Percentiles rank a stretch among this genome's conserved stretches.
Conservation (phyloP, 345 rosid genomes). For the Ailanthus altissimus region DNA sequence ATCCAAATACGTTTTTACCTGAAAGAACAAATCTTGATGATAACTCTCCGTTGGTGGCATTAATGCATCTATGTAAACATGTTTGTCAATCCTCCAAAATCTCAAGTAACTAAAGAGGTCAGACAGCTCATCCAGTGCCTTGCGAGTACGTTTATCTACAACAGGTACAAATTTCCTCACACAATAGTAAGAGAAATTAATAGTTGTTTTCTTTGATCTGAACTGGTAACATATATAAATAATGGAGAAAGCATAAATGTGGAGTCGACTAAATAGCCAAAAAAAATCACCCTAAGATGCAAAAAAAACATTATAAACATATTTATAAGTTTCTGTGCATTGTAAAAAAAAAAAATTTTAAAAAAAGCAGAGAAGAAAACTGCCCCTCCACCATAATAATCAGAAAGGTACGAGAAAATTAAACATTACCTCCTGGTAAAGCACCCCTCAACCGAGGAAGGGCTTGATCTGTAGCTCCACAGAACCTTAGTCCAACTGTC, state of each 20-base stretch:
- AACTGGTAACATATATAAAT: neutral
- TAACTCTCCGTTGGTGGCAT: conserved; percentile 92
- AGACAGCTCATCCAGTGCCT: conserved; percentile 89
- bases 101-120: conserved; percentile 74
- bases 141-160: conserved; percentile 73
- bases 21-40: conserved; percentile 81
- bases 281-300: neutral
- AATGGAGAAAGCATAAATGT: neutral
- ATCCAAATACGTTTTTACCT: conserved; percentile 43
- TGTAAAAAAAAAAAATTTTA: neutral
- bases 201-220: neutral
- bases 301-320: neutral
- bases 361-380: too few species aligned
- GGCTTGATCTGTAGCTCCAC: conserved; percentile 88
- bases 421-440: conserved; percentile 68
- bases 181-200: neutral
- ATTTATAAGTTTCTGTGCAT: neutral
- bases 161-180: conserved; percentile 4
- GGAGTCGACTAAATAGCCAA: neutral
- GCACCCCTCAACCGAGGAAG: conserved; percentile 97
- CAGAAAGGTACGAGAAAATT: neutral
- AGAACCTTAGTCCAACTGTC: conserved; percentile 88
- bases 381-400: neutral
- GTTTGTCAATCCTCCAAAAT: conserved; percentile 77
- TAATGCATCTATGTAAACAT: conserved; percentile 73